Evolutionary conservation across 179 eudicot genomes (phyloP).

Genomic region (Pouteria campechiana): DNA sequence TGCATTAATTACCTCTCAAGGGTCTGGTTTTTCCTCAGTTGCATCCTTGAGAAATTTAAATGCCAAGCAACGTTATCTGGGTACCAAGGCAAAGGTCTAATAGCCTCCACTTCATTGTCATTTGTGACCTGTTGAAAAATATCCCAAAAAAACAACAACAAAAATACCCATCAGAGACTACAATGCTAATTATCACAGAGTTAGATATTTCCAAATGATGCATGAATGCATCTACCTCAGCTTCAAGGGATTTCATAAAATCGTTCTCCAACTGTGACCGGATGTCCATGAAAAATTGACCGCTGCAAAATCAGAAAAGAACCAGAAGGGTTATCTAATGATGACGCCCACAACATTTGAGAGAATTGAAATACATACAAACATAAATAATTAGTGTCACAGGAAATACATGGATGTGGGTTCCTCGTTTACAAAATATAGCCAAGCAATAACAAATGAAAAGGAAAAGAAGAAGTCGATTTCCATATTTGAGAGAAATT

Average conservation of each 20-base stretch:
- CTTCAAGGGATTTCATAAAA: constrained; percentile 67
- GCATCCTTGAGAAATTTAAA: constrained; percentile 77
- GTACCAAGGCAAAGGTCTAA: constrained; percentile 88
- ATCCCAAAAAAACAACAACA: neutral
- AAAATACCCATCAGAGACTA: neutral
- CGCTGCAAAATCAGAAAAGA: constrained; percentile 40
- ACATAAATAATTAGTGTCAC: too few relatives aligned
- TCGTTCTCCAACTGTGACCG: constrained; percentile 70
- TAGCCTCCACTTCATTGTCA: constrained; percentile 64
- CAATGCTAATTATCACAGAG: neutral
- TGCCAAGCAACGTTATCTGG: constrained; percentile 98
- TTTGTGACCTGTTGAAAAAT: constrained; percentile 36
- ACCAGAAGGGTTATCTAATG: neutral
- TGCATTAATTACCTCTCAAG: constrained; percentile 45
- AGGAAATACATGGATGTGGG: too few relatives aligned
- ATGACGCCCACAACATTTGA: too few relatives aligned
- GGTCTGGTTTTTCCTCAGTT: constrained; percentile 82
- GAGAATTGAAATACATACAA: too few relatives aligned
- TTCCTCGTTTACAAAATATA: neutral
- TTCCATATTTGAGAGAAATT: too few relatives aligned
- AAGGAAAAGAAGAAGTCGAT: neutral
- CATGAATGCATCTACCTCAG: constrained; percentile 46
- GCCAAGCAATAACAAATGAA: neutral
- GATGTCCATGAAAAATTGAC: constrained; percentile 70
- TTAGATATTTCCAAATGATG: neutral